These are phyloP conservation scores for Boletus huronensis DNA, from an alignment of 768 basidiomycete species.

Conservation along the genomic window DNA sequence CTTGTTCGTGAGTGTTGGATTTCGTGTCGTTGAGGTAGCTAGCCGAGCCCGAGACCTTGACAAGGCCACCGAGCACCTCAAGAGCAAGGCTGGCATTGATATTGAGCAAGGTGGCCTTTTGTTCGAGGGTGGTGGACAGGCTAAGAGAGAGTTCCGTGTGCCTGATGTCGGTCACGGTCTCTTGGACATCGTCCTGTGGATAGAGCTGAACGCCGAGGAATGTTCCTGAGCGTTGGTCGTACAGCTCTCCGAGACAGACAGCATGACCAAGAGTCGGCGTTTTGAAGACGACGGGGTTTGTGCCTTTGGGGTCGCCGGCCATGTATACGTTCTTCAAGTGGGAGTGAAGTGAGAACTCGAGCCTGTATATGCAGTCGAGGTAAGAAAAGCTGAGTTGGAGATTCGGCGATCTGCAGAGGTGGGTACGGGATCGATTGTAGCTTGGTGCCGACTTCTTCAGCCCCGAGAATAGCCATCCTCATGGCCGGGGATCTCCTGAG, in stretches of 20 bases:
- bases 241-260: not conserved
- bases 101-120: not conserved
- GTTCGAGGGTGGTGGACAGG: not conserved
- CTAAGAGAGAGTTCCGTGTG: not conserved
- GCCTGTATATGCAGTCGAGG: not conserved
- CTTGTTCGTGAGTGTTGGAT: not conserved
- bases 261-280: not conserved
- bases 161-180: not conserved
- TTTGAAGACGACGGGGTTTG: not conserved
- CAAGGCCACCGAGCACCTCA: not conserved
- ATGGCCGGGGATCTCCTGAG: not conserved
- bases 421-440: not conserved
- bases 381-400: not conserved
- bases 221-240: not conserved
- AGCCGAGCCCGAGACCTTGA: not conserved
- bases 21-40: not conserved
- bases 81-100: not conserved
- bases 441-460: not conserved
- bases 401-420: not conserved
- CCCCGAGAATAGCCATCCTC: not conserved
- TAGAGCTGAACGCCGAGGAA: not conserved
- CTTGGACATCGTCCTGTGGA: not conserved
- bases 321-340: not conserved
- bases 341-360: not conserved
- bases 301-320: fast-evolving